Conservation (phyloP, 306 rosid genomes). For the Medicago ruthenica region DNA sequence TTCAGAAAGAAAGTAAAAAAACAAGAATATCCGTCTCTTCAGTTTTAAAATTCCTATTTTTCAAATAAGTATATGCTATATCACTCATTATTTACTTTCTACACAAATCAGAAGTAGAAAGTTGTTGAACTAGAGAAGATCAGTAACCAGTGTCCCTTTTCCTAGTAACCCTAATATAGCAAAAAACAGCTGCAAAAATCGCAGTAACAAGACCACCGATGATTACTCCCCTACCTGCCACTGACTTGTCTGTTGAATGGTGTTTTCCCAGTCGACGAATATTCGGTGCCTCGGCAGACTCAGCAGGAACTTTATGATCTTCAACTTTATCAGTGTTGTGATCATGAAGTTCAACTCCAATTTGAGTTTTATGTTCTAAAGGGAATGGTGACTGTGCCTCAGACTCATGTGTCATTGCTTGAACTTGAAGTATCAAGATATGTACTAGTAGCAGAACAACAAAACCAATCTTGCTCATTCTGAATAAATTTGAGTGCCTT, state of each 20-base stretch:
- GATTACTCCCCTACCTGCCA: constrained; percentile 93
- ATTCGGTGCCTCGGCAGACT: constrained; percentile 66
- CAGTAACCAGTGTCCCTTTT: constrained; percentile 48
- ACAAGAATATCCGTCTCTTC: neutral
- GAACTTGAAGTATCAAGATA: constrained; percentile 52
- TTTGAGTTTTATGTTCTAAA: constrained; percentile 40
- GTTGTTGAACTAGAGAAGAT: neutral
- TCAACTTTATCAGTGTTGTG: constrained; percentile 17
- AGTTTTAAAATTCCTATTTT: constrained; percentile 1
- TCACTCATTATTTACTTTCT: constrained; percentile 25
- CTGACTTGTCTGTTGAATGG: constrained; percentile 63
- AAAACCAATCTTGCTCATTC: constrained; percentile 59
- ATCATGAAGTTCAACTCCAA: constrained; percentile 24
- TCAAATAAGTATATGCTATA: neutral
- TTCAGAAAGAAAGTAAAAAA: neutral
- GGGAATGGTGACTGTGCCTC: constrained; percentile 40
- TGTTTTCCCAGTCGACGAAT: constrained; percentile 67
- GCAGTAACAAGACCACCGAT: constrained; percentile 87
- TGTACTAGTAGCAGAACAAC: constrained; percentile 51
- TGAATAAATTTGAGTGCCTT: neutral
- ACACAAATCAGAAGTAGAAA: neutral
- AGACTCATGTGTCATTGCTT: constrained; percentile 37
- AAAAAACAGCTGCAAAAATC: constrained; percentile 79
- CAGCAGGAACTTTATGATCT: constrained; percentile 43
- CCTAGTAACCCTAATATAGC: constrained; percentile 83